A percentile compares a stretch with the other conserved stretches of the same genome.
phyloP scores from a whole-genome alignment of 139 green algal species.

The Astrephomene gubernaculifera region DNA sequence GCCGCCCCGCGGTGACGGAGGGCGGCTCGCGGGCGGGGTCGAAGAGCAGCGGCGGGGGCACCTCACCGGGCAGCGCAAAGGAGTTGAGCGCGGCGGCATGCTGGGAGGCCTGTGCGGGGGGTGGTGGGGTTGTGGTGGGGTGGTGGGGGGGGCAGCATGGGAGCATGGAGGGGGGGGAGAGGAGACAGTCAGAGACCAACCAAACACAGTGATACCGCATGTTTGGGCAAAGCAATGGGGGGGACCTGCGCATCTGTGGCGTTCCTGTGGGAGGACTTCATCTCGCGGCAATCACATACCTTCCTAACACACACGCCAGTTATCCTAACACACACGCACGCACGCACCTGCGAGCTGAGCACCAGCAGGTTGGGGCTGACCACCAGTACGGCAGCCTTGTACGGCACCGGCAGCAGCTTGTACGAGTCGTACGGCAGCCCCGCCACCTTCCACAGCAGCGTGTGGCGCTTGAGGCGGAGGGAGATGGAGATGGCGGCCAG shows the following conservation, averaged over 20 bases:
- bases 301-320: no score
- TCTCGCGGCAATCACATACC: no score
- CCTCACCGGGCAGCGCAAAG: conserved; percentile 54
- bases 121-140: background rate
- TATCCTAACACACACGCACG: no score
- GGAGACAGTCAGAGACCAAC: no score
- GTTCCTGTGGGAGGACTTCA: no score
- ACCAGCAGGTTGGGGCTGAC: conserved; percentile 83
- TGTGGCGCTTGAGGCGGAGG: conserved; percentile 74
- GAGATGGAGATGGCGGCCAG: conserved; percentile 88
- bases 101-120: conserved; percentile 58
- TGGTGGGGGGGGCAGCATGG: background rate
- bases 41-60: conserved; percentile 65
- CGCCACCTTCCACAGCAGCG: conserved; percentile 81
- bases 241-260: no score
- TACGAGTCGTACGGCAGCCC: conserved; percentile 82
- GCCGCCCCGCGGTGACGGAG: conserved; percentile 45
- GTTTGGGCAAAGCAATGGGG: no score
- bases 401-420: conserved; percentile 75
- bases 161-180: background rate
- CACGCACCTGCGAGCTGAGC: conserved; percentile 83
- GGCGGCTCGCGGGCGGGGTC: conserved; percentile 47
- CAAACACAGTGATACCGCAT: no score
- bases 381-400: conserved; percentile 82
- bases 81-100: conserved; percentile 67